These are phyloP conservation scores for Penicillium decumbens DNA, from an alignment of 2,329 filamentous ascomycete species.

Conservation along the genomic window DNA sequence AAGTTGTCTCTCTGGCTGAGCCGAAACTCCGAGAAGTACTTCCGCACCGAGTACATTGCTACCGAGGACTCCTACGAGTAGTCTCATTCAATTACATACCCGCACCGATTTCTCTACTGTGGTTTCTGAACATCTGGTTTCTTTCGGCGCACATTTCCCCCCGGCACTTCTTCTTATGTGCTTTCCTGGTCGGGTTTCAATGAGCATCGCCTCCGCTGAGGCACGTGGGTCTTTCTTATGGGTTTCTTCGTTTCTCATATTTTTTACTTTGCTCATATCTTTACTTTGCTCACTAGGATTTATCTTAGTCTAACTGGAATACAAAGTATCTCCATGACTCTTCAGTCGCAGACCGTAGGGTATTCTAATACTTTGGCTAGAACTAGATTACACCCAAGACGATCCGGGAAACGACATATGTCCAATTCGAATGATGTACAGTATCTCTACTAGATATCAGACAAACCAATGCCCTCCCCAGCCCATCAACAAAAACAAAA, in stretches of 20 bases:
- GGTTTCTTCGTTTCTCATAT: not conserved
- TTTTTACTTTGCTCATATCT: not conserved
- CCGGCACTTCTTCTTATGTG: not conserved
- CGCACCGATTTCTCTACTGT: not conserved
- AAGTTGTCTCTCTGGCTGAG: slow-evolving; percentile 84
- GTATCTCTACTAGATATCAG: slow-evolving; percentile 6
- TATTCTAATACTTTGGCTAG: not conserved
- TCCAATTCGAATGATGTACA: not conserved
- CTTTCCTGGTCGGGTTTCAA: not conserved
- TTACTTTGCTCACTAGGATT: not conserved
- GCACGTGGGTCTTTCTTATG: not conserved
- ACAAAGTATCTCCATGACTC: not conserved
- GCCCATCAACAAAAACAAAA: not conserved
- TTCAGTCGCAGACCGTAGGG: not conserved
- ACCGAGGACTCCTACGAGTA: slow-evolving; percentile 38
- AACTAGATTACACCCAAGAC: not conserved
- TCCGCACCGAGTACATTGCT: slow-evolving; percentile 49
- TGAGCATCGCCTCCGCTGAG: not conserved
- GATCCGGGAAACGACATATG: not conserved
- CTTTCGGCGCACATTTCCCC: not conserved
- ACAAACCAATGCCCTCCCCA: not conserved
- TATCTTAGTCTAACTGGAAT: not conserved
- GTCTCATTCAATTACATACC: not conserved
- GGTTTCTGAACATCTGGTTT: not conserved
- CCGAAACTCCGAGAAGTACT: slow-evolving; percentile 71